Conservation (phyloP, 1,284 basidiomycete species). For the Microbotryum violaceum region DNA sequence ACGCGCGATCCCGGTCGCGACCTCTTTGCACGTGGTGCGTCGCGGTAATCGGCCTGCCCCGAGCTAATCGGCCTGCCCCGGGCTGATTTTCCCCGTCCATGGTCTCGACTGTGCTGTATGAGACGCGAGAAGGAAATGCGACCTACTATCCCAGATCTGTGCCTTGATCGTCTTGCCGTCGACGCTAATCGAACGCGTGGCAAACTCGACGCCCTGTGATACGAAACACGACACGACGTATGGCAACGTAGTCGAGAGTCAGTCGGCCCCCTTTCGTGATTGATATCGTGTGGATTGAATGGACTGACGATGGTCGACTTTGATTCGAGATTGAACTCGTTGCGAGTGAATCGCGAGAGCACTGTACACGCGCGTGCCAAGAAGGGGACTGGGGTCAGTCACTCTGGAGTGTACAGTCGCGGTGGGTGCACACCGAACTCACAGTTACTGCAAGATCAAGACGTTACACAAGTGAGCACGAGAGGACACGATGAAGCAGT, state of each 20-base stretch:
- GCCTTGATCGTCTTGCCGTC: constrained; percentile 97
- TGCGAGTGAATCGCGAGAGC: constrained; percentile 88
- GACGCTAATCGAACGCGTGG: constrained; percentile 87
- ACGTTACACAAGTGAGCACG: neutral
- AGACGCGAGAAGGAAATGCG: constrained; percentile 15
- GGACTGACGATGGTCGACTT: constrained; percentile 83
- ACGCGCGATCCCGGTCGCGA: too few relatives aligned
- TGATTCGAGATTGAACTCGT: constrained; percentile 98
- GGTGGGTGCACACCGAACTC: constrained; percentile 23
- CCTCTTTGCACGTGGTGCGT: too few relatives aligned
- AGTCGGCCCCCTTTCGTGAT: too few relatives aligned
- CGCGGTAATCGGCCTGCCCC: too few relatives aligned
- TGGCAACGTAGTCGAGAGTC: too few relatives aligned
- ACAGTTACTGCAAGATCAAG: constrained; percentile 41
- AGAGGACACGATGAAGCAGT: neutral
- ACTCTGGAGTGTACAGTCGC: neutral
- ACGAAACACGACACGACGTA: neutral
- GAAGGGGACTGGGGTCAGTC: neutral
- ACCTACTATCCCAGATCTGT: constrained; percentile 96
- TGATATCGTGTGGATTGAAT: too few relatives aligned
- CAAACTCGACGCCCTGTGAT: constrained; percentile 75
- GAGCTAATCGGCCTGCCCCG: too few relatives aligned
- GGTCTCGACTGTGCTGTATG: neutral
- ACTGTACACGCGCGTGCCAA: constrained; percentile 38
- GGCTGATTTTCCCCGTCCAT: neutral